Base-by-base conservation (phyloP, 2,329 filamentous ascomycete species). In the Arthrobotrys sphaeroides region DNA sequence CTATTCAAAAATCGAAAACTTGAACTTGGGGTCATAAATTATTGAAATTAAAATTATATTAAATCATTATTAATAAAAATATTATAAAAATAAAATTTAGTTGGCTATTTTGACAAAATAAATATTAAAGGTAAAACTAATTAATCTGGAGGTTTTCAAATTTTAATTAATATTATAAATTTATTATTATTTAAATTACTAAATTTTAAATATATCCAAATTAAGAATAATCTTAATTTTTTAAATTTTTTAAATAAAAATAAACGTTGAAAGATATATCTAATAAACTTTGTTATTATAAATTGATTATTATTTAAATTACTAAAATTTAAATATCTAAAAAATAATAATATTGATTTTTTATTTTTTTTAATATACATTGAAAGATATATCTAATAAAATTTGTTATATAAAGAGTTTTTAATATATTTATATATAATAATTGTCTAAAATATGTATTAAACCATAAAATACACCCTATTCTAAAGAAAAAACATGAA, bases 81-180 rank as follows among this genome's bases (percentile, higher is more conserved):
- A 81, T 78, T 80, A 81, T 80, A 80, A 81, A n/a, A 79, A 77
- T 77, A 79, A 79, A 80, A 81, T 62, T 81, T 80, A 74, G n/a
- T 57, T 57, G 31, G 24, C 24, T 10, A 26, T 81, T 80, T 49
- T 79, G 79, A 38, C 36, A 59, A 81, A 80, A 62, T 79, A 81
- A 55, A 79, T 74, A 80, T 81, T 79, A 68, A 79, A 79, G 78
- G 79, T 81, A 79, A 79, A 82, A 73, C 77, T 68, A 78, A 81
- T 81, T 80, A 82, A 81, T 81, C 82, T 80, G 77, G 79, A 80
- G 77, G 79, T 73, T 77, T 82, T 80, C 77, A 82, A 81, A 80
- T 79, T 80, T 79, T 82, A 80, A 77, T 82, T 80, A 78, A 80
- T 82, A 73, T 80, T 79, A 79, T 82, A 82, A 75, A 82, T 77